Evolutionary conservation across 2,329 filamentous ascomycete species (phyloP), one percentile per base, ranked within the genome.

Genomic region (Zasmidium angulare): DNA sequence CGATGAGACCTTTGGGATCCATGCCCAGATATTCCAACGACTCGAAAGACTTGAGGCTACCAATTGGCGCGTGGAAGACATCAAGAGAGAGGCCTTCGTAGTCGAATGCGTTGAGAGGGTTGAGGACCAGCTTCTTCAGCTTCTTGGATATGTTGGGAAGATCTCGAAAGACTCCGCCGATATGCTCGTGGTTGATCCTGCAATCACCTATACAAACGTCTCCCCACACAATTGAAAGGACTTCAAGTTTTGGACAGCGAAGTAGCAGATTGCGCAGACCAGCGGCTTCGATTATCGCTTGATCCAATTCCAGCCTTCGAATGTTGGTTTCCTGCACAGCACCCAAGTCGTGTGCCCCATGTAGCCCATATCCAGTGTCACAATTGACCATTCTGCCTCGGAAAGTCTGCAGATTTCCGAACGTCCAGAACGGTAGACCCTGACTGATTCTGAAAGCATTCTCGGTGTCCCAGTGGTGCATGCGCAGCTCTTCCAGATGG

Each of bases 401-500:
- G n/a, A 54, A 47, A 3, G 3, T 24, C n/a, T 22, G 17, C 6
- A 54, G 31, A 14, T n/a, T 19, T 7, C 20, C 11, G 17, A 54
- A n/a, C 9, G 19, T 19, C 29, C 36, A 9, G 20, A 54, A 14
- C 1, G 26, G 7, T 4, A 31, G 7, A 20, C 23, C 40, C 14
- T 23, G 7, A 2, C 20, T 24, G 2, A 21, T 21, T 26, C 36
- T 20, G 21, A 19, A 23, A 36, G 50, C 12, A 10, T 24, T 24
- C 19, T 55, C 53, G 11, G 43, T 55, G 17, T 54, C 52, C 52
- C 52, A 54, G 26, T 54, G 52, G 7, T 54, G 29, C 20, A 24
- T 19, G 14, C 11, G 17, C 19, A 54, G 21, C 40, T 54, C 12
- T 2, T 46, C 19, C 4, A 54, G 36, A 11, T 19, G 14, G 14